Evolutionary conservation across 495 filamentous ascomycete species (phyloP).

Genomic region (Friedmanniomyces endolithicus): DNA sequence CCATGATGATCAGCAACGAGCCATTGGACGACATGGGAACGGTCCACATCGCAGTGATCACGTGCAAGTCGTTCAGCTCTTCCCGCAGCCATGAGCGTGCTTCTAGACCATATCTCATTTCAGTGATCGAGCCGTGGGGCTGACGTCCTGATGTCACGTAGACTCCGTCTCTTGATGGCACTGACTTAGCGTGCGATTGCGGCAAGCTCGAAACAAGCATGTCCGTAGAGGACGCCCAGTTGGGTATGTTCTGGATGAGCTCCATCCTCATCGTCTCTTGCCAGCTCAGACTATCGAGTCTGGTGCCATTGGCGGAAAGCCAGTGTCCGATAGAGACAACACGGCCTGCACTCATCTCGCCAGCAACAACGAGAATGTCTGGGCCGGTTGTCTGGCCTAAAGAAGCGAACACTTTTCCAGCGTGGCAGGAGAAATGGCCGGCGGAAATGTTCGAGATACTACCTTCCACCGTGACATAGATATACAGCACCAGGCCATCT

Average conservation of each 20-base stretch:
- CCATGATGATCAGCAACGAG: conserved; percentile 10
- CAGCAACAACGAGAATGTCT: conserved; percentile 68
- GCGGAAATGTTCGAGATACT: conserved; percentile 30
- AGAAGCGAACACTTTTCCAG: conserved; percentile 55
- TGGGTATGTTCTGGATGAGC: conserved; percentile 51
- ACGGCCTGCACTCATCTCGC: conserved; percentile 63
- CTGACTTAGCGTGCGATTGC: conserved; percentile 1
- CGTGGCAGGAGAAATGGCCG: conserved; percentile 47
- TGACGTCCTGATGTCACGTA: conserved; percentile 26
- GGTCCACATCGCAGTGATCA: conserved; percentile 23
- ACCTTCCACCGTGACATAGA: conserved; percentile 29
- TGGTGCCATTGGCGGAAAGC: conserved; percentile 32
- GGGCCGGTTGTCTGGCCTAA: conserved; percentile 41
- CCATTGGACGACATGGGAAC: neutral
- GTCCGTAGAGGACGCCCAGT: conserved; percentile 75
- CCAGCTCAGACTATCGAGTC: conserved; percentile 25
- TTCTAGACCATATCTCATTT: conserved; percentile 25
- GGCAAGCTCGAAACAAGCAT: conserved; percentile 28
- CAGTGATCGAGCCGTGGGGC: conserved; percentile 26
- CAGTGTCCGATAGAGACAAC: conserved; percentile 8
- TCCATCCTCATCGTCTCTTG: conserved; percentile 32
- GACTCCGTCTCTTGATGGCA: conserved; percentile 12
- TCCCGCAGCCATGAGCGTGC: conserved; percentile 8
- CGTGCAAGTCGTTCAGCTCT: neutral
- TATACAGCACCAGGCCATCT: conserved; percentile 31